Base-by-base conservation (phyloP, 2,329 filamentous ascomycete species). In the Clarireedia hainanense region DNA sequence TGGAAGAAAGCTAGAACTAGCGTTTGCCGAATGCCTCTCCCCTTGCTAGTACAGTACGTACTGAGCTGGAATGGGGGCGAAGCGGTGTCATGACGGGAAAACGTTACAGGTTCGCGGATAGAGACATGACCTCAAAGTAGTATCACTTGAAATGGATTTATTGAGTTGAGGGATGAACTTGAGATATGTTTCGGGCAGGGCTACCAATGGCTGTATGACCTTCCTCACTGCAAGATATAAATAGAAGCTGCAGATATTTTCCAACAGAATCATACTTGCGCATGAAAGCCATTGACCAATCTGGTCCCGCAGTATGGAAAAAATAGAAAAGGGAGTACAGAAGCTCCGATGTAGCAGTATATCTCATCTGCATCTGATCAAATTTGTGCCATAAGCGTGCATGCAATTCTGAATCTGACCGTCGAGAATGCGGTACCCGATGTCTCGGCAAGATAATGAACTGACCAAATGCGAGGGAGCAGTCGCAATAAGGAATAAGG, bases 51-150 rank as follows among this genome's bases (percentile, higher is more conserved):
- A 30, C 27, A 30, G 27, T 10, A 30, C 27, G 7, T 30, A 30
- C 30, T 34, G 10, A 34, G 17, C 26, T 9, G n/a, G 27, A 46
- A 12, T 52, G 26, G 50, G 39, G 50, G 20, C 36, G 3, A 36
- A 17, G 47, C 20, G 34, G 37, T 37, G 15, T 42, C 20, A 42
- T 20, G 15, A 42, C 23, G 5, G 6, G 46, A 15, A n/a, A 26
- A 45, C 3, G 39, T 46, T 52, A 46, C 36, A 52, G 30, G 4
- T 34, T 27, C 26, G 14, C 24, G 50, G 26, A 36, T 52, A 30
- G 12, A 17, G 45, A 52, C 50, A 52, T 52, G 40, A 24, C 34
- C 50, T 52, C 24, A 14, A 52, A 47, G 50, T 30, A 52, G 50
- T 47, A 37, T 47, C 26, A 47, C 50, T 26, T 34, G 26, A 52